These are phyloP conservation scores for Calocybe gangraenosa DNA, from an alignment of 768 basidiomycete species.

Conservation along the genomic window DNA sequence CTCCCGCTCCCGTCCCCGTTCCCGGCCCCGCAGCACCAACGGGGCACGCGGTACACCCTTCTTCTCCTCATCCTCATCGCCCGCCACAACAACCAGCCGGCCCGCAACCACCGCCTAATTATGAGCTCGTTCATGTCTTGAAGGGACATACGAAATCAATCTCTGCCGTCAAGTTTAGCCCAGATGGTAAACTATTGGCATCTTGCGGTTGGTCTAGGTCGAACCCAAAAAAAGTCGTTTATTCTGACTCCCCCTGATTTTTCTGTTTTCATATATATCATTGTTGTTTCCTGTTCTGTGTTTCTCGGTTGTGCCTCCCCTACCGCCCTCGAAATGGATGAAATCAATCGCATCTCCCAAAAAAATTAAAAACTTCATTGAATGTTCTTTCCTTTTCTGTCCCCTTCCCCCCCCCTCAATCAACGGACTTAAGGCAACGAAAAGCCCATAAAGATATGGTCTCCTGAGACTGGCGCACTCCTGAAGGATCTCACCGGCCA, in stretches of 20 bases:
- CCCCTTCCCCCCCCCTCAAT: too few relatives aligned
- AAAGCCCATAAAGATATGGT: conserved; percentile 78
- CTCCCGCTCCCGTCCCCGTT: too few relatives aligned
- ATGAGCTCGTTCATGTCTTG: conserved; percentile 62
- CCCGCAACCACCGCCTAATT: conserved; percentile 58
- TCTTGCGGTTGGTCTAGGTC: conserved; percentile 68
- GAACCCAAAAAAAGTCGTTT: conserved; percentile 9
- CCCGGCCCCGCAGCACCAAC: too few relatives aligned
- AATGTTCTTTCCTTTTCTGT: too few relatives aligned
- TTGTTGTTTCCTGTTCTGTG: too few relatives aligned
- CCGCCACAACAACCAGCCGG: conserved; percentile 24
- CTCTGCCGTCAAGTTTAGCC: conserved; percentile 89
- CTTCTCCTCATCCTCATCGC: conserved; percentile 28
- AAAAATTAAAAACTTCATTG: too few relatives aligned
- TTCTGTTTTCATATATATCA: too few relatives aligned
- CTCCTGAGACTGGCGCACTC: conserved; percentile 73
- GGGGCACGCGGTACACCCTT: conserved; percentile 17
- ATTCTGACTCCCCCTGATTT: too few relatives aligned
- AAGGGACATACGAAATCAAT: conserved; percentile 79
- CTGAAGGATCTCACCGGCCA: conserved; percentile 74
- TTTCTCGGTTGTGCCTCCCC: too few relatives aligned
- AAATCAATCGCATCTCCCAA: too few relatives aligned
- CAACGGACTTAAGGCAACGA: conserved; percentile 66
- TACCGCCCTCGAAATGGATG: too few relatives aligned
- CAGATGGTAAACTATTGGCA: conserved; percentile 79